Evolutionary conservation across 73 alveolate genomes (phyloP).

Genomic region (Tetrahymena malaccensis): DNA sequence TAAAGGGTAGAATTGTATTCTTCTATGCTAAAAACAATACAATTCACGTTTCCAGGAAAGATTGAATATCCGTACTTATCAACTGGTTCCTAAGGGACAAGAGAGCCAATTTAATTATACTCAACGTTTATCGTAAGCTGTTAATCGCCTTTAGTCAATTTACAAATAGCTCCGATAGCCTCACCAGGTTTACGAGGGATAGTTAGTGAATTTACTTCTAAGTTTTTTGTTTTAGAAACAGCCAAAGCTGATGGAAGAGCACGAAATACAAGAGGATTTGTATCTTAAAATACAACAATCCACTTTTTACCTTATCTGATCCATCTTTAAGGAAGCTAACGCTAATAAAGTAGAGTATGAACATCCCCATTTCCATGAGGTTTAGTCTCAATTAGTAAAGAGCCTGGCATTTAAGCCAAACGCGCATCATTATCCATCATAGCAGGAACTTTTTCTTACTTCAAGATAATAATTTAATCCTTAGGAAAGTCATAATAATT

Average conservation of each 20-base stretch:
- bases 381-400: constrained; percentile 71
- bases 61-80: constrained; percentile 82
- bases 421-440: constrained; percentile 86
- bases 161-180: constrained; percentile 81
- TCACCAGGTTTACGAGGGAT: constrained; percentile 92
- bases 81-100: constrained; percentile 80
- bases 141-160: constrained; percentile 50
- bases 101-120: constrained; percentile 90
- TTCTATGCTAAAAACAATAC: constrained; percentile 42
- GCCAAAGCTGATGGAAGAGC: constrained; percentile 83
- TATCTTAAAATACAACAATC: constrained; percentile 89
- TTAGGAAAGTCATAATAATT: constrained; percentile 66
- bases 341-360: constrained; percentile 77
- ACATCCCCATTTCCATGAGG: constrained; percentile 99
- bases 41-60: constrained; percentile 94
- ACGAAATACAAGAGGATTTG: constrained; percentile 88
- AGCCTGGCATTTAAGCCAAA: constrained; percentile 57
- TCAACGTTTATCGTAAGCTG: constrained; percentile 82
- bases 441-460: constrained; percentile 95
- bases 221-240: constrained; percentile 51
- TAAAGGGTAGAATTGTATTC: constrained; percentile 70
- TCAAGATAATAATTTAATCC: constrained; percentile 76
- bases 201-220: constrained; percentile 70
- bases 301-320: constrained; percentile 80
- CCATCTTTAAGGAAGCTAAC: constrained; percentile 86